Evolutionary conservation across 768 basidiomycete species (phyloP).

Genomic region (Auricularia auricula-judae): DNA sequence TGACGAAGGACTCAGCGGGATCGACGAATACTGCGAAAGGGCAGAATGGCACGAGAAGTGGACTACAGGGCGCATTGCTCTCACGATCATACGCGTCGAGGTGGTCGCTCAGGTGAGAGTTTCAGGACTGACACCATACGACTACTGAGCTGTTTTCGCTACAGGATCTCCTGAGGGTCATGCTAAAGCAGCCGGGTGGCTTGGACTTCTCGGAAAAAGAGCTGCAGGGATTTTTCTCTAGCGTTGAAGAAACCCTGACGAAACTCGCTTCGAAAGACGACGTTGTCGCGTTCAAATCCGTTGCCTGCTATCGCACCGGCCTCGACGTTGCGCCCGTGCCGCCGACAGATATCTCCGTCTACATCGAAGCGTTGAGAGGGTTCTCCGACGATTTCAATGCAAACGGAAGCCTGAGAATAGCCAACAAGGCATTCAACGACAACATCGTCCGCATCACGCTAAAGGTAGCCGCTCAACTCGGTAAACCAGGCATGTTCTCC

Average conservation of each 20-base stretch:
- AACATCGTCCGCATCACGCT: conserved; percentile 47
- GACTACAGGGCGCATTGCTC: conserved; percentile 33
- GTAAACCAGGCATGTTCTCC: conserved; percentile 49
- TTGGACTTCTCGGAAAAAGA: neutral
- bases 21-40: conserved; percentile 34
- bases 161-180: neutral
- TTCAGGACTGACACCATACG: too few relatives aligned
- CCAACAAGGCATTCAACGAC: conserved; percentile 57
- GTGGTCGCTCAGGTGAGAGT: conserved; percentile 52
- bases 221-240: neutral
- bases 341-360: neutral
- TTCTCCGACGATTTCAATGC: conserved; percentile 24
- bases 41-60: conserved; percentile 55
- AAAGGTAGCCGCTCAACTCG: conserved; percentile 35
- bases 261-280: conserved; percentile 29
- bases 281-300: conserved; percentile 65
- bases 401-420: conserved; percentile 35
- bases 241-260: conserved; percentile 27
- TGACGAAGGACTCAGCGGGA: conserved; percentile 58
- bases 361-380: conserved; percentile 21
- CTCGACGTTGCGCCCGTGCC: conserved; percentile 36
- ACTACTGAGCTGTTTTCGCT: too few relatives aligned
- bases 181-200: neutral
- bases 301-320: conserved; percentile 70
- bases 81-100: conserved; percentile 61